Conservation (phyloP, 192 early-diverging fungal species). For the Umbelopsis isabellina region DNA sequence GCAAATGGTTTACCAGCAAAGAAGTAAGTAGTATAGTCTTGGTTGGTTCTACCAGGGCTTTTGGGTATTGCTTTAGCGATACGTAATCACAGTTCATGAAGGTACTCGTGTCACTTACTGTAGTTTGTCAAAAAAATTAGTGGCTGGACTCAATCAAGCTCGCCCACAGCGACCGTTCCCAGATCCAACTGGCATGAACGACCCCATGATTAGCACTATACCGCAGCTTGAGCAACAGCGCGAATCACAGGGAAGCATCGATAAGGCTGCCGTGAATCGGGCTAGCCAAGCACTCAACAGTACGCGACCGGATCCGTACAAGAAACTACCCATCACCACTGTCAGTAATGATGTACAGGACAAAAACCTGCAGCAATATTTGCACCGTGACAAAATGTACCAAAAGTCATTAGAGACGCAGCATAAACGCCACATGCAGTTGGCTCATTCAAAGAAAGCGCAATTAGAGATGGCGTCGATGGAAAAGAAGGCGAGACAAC, state of each 20-base stretch:
- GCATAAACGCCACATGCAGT: conserved; percentile 44
- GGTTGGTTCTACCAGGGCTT: too few species aligned
- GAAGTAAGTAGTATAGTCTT: neutral
- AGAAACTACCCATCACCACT: conserved; percentile 11
- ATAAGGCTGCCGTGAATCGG: neutral
- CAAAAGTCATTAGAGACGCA: conserved; percentile 55
- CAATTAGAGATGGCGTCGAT: conserved; percentile 41
- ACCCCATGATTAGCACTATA: neutral
- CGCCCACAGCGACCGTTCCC: neutral
- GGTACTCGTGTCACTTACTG: too few species aligned
- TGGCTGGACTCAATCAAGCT: neutral
- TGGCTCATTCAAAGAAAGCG: conserved; percentile 48
- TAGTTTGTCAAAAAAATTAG: neutral
- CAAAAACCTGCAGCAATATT: conserved; percentile 42
- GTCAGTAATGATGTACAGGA: conserved; percentile 20
- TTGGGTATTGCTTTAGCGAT: too few species aligned
- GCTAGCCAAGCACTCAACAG: neutral
- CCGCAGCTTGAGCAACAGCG: neutral
- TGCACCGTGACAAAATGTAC: conserved; percentile 49
- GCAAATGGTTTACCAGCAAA: conserved; percentile 3
- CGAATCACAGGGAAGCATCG: neutral
- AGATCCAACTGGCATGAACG: neutral
- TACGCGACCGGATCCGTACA: conserved; percentile 19
- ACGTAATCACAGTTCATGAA: too few species aligned
- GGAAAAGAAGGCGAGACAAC: conserved; percentile 37